Base-by-base conservation (phyloP, 306 rosid genomes). In the Clitoria ternatea region DNA sequence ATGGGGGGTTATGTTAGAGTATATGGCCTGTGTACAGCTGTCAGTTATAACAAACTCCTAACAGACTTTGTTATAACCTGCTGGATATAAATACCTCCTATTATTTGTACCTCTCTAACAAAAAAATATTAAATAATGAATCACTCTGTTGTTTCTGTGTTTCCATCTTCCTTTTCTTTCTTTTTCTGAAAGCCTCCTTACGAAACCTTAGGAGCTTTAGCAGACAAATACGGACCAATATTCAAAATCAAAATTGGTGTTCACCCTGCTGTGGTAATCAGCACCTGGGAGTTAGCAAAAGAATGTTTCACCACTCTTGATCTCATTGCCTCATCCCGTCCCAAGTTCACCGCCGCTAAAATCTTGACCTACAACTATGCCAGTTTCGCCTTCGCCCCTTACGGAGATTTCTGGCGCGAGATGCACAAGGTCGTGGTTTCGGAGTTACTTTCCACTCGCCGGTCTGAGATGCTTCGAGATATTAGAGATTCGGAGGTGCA, bases 241-340 rank as follows among this genome's bases (percentile, higher is more conserved):
- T 55, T 55, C 62, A 29, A 39, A 37, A 8, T 59, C 27, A 43
- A 15, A 15, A 32, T 59, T 5, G 65, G 65, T 2, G 27, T 59
- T 3, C 44, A 59, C 20, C 26, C n/a, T 0, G 65, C 65, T 1
- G 65, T 59, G 6, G 65, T 59, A 27, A 27, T 59, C 15, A 59
- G 27, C 29, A 6, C 65, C 4, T 59, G 44, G 65, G 65, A 59
- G 15, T 33, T 59, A 14, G 65, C 65, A 5, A 27, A 55, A 6
- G 62, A 55, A 39, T 53, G 60, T 53, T 53, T 53, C 18, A 53
- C 60, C 35, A 56, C 63, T 56, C 63, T 29, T 1, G 63, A 56
- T 36, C 18, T 7, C 2, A 6, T 4, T 15, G 23, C 29, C 6
- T 56, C 63, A 2, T 56, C 63, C 29, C 63, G 63, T 56, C 63